Evolutionary conservation across 768 basidiomycete species (phyloP), one percentile per base, ranked within the genome.

Genomic region (Xerocomus brunneocitrinus): DNA sequence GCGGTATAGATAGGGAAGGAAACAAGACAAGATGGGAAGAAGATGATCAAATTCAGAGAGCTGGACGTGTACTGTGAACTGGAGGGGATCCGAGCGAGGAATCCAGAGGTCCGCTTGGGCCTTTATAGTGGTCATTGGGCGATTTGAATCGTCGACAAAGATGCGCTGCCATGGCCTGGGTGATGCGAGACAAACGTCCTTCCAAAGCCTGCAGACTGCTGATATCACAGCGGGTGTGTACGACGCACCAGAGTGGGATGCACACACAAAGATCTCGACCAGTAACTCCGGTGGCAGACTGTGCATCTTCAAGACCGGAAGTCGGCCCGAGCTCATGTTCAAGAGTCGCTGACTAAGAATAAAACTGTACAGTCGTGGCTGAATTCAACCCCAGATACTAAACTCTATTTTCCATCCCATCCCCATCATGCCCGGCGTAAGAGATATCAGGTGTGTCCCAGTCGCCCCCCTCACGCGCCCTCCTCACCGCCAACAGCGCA

Each of bases 381-480:
- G 66, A 59, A 63, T 63, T 67, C 43, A 62, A 71, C 70, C 73
- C 68, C 71, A 66, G 58, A 27, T 54, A 44, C 2, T 2, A 58
- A 69, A 71, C 68, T 64, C 57, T 69, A 69, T 61, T 69, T 50
- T 74, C 72, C 72, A 73, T 62, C 61, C 66, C 71, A 57, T 59
- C 63, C 44, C 39, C 75, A 83, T 71, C 71, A 89, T 89, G 87
- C 87, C 87, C 68, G 85, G 85, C 75, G 87, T 89, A 77, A 76
- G 86, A 79, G 87, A 89, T 72, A 82, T 89, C 66, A 85, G 85
- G 87, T 87, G 61, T 62, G 50, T 31, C 19, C 39, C 41, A 28
- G n/a, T 28, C 25, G 25, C 6, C 43, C 22, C 16, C 31, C 3
- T 22, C 31, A 14, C 16, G 3, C 24, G 24, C 19, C 30, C 3